Evolutionary conservation across 2,329 filamentous ascomycete species (phyloP).

Genomic region (Raffaelea albimanens): DNA sequence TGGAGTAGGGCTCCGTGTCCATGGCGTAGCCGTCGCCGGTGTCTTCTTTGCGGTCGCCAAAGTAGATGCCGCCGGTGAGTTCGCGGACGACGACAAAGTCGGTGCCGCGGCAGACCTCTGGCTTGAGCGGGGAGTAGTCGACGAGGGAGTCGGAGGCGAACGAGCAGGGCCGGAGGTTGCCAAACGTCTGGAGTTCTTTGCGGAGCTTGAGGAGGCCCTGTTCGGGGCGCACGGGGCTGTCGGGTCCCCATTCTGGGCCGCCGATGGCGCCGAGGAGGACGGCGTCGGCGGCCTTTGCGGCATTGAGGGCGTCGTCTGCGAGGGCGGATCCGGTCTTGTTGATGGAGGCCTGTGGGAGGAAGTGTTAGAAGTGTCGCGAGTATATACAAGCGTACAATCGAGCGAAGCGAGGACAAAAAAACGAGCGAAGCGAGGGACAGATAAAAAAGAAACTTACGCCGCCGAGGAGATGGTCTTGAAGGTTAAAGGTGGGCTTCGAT

Average conservation of each 20-base stretch:
- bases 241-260: slow-evolving; percentile 93
- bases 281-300: slow-evolving; percentile 78
- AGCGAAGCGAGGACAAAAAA: background rate
- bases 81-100: slow-evolving; percentile 92
- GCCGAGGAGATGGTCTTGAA: slow-evolving; percentile 82
- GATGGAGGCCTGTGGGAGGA: slow-evolving; percentile 63
- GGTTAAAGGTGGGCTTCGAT: slow-evolving; percentile 69
- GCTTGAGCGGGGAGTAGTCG: slow-evolving; percentile 77
- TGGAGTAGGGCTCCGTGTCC: slow-evolving; percentile 82
- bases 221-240: slow-evolving; percentile 70
- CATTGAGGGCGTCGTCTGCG: slow-evolving; percentile 72
- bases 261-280: slow-evolving; percentile 90
- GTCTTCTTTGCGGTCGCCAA: slow-evolving; percentile 77
- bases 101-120: slow-evolving; percentile 72
- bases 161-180: slow-evolving; percentile 92
- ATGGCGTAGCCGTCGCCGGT: slow-evolving; percentile 65
- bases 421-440: background rate
- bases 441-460: slow-evolving; percentile 55
- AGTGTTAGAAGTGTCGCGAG: background rate
- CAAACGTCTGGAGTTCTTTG: slow-evolving; percentile 89
- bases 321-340: slow-evolving; percentile 69
- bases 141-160: slow-evolving; percentile 84
- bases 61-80: slow-evolving; percentile 89
- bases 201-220: slow-evolving; percentile 85
- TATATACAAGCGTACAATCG: too few relatives aligned